A percentile compares a stretch with the other conserved stretches of the same genome.
Evolutionary conservation across 805 yeast species (phyloP).

Genomic region (Saccharomycopsis fermentans): DNA sequence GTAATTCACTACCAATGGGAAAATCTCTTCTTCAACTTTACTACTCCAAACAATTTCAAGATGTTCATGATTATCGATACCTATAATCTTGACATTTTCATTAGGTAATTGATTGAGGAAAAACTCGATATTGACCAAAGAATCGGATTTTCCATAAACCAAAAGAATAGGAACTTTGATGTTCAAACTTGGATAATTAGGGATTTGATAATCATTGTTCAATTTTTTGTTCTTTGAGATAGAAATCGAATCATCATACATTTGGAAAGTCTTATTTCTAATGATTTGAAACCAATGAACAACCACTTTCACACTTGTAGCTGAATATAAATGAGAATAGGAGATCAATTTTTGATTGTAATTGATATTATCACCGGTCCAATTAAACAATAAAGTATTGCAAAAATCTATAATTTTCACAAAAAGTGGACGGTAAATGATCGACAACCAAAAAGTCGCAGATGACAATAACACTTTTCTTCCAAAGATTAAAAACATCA

Average conservation of each 20-base stretch:
- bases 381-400: slow-evolving; percentile 59
- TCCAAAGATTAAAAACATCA: slow-evolving; percentile 67
- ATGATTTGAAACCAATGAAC: slow-evolving; percentile 97
- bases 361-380: slow-evolving; percentile 68
- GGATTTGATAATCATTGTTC: slow-evolving; percentile 33
- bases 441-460: slow-evolving; percentile 62
- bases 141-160: slow-evolving; percentile 71
- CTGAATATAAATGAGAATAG: slow-evolving; percentile 80
- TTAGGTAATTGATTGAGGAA: slow-evolving; percentile 63
- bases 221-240: slow-evolving; percentile 10
- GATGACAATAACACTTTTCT: slow-evolving; percentile 63
- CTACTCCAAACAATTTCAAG: slow-evolving; percentile 85
- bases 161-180: slow-evolving; percentile 64
- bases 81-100: slow-evolving; percentile 36
- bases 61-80: slow-evolving; percentile 72
- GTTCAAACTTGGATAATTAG: slow-evolving; percentile 55
- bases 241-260: slow-evolving; percentile 58
- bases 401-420: slow-evolving; percentile 62
- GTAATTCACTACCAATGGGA: slow-evolving; percentile 30
- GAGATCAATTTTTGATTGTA: slow-evolving; percentile 66
- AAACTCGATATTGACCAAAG: slow-evolving; percentile 75
- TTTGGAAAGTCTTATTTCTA: slow-evolving; percentile 64
- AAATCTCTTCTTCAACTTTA: slow-evolving; percentile 42
- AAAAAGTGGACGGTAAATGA: slow-evolving; percentile 69
- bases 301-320: slow-evolving; percentile 82